Evolutionary conservation across 352 stramenopile genomes (phyloP), one percentile per base, ranked within the genome.

Genomic region (Pythium myriotylum): DNA sequence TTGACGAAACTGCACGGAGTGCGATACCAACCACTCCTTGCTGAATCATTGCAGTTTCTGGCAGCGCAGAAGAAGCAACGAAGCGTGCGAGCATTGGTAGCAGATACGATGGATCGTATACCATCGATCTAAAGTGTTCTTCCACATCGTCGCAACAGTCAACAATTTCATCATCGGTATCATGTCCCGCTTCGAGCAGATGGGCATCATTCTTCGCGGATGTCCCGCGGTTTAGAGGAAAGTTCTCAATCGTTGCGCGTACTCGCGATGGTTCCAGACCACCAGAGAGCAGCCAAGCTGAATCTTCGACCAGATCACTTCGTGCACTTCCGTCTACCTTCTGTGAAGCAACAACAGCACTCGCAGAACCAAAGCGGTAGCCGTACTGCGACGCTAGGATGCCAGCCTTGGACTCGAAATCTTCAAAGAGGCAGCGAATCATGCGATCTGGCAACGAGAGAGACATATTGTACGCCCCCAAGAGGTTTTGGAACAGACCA

Each of bases 31-130:
- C 42, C 14, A 94, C 67, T 17, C 85, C 84, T 64, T 91, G 85
- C 55, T 91, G 79, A 10, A 92, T 75, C 14, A 92, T 62, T 2
- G 72, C 71, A 3, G 57, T 56, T 26, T 91, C 79, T 0, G 77
- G 61, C 12, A 94, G 67, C 19, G 86, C 68, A 2, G 85, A 92
- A 1, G 81, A 86, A 8, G 83, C 81, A n/a, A 93, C 76, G 17
- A 90, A 91, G 29, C 88, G 76, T 26, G 85, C 70, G 14, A 95
- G 62, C 79, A 93, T 86, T 9, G 87, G 83, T 6, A 94, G 48
- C 6, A 95, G 65, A 62, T 86, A 91, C 16, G 83, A 81, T 4
- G 85, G 85, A 27, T 95, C 85, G 54, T 94, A 95, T 8, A 79
- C 57, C 14, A 67, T 45, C 0, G 52, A n/a, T 0, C 49, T 37